Evolutionary conservation across 1,139 yeast species (phyloP).

Genomic region (Wickerhamiella pararugosa): DNA sequence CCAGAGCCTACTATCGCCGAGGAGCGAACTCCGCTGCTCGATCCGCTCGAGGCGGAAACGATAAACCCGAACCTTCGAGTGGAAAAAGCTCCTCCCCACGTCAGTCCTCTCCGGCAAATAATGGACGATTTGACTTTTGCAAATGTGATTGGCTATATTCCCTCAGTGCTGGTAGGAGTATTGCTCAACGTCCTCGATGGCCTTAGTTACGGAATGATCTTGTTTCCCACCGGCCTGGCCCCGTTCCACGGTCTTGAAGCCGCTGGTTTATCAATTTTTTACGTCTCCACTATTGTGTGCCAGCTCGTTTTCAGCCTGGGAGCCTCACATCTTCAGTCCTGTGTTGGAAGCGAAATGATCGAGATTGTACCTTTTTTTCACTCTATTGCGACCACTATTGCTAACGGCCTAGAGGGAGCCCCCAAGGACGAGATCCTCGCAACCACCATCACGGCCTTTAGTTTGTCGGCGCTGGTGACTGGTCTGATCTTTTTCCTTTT

Average conservation of each 20-base stretch:
- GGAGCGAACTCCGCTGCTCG: conserved; percentile 2
- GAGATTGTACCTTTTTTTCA: conserved; percentile 97
- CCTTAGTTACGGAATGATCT: conserved; percentile 89
- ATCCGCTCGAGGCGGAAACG: neutral
- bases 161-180: conserved; percentile 74
- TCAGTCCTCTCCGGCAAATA: conserved; percentile 1
- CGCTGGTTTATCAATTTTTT: conserved; percentile 85
- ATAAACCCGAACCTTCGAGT: neutral
- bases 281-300: conserved; percentile 73
- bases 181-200: conserved; percentile 82
- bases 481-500: conserved; percentile 64
- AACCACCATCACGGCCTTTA: conserved; percentile 77
- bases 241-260: conserved; percentile 69
- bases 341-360: conserved; percentile 95
- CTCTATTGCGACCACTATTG: conserved; percentile 71
- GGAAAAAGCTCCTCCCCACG: neutral
- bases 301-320: conserved; percentile 82
- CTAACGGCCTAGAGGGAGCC: conserved; percentile 39
- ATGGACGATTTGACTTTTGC: conserved; percentile 1
- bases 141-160: conserved; percentile 31
- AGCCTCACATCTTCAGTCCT: conserved; percentile 76
- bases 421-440: conserved; percentile 53
- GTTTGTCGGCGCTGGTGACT: conserved; percentile 68
- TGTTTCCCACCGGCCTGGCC: conserved; percentile 79
- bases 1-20: neutral